Evolutionary conservation across 345 rosid species (phyloP).

Genomic region (Pistacia vera): DNA sequence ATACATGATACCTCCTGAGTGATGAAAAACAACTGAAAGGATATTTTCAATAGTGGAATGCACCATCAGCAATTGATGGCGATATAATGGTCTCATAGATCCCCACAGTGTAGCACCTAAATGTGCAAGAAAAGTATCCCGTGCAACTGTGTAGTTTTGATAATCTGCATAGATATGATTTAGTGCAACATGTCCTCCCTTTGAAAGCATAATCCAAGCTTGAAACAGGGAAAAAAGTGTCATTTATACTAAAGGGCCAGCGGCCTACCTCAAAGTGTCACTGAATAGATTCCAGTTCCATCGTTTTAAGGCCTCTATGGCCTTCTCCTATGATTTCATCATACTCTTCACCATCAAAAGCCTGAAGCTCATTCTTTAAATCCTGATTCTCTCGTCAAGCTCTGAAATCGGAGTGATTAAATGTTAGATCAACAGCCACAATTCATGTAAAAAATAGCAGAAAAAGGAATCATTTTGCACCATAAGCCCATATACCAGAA

Average conservation of each 20-base stretch:
- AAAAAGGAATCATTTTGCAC: background rate
- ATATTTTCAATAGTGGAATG: constrained; percentile 91
- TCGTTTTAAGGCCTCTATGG: constrained; percentile 80
- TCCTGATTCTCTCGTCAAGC: constrained; percentile 96
- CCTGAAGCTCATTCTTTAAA: constrained; percentile 89
- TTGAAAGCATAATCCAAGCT: constrained; percentile 2
- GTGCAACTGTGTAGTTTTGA: constrained; percentile 95
- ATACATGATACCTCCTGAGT: constrained; percentile 78
- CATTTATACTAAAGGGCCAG: constrained; percentile 14
- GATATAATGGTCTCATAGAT: constrained; percentile 86
- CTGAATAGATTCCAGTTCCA: constrained; percentile 99
- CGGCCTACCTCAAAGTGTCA: constrained; percentile 70
- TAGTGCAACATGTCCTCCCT: constrained; percentile 17
- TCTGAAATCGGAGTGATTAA: constrained; percentile 43
- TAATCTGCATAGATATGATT: constrained; percentile 54
- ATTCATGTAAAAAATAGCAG: constrained; percentile 7
- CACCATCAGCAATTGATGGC: constrained; percentile 95
- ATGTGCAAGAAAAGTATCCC: constrained; percentile 95
- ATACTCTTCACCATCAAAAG: constrained; percentile 83
- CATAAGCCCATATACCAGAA: background rate
- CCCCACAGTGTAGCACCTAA: constrained; percentile 97
- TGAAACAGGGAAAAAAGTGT: constrained; percentile 3
- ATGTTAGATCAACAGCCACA: constrained; percentile 3
- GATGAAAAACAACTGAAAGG: constrained; percentile 89
- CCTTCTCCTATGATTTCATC: constrained; percentile 88